Conservation (phyloP, 2,329 filamentous ascomycete species). For the Pyrenochaeta sp. region DNA sequence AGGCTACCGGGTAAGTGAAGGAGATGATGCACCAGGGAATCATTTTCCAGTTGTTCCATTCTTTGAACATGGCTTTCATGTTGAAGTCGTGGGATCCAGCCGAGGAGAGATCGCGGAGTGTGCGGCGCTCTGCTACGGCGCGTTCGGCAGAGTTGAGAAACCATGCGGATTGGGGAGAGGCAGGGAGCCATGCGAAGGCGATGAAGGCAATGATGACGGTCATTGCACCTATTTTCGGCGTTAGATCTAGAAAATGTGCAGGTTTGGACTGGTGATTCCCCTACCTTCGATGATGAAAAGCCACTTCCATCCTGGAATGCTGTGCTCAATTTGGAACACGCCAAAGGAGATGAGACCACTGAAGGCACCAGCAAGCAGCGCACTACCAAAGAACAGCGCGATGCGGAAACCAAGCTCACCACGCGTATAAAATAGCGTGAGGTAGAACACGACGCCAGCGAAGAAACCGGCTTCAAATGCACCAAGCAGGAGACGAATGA, state of each 20-base stretch:
- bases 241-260: neutral
- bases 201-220: slow-evolving; percentile 45
- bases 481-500: slow-evolving; percentile 30
- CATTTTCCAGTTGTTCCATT: slow-evolving; percentile 56
- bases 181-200: slow-evolving; percentile 48
- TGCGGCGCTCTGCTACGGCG: slow-evolving; percentile 53
- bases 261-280: neutral
- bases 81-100: slow-evolving; percentile 50
- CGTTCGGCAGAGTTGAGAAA: slow-evolving; percentile 50
- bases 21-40: slow-evolving; percentile 56
- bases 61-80: slow-evolving; percentile 53
- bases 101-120: slow-evolving; percentile 57
- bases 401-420: slow-evolving; percentile 55
- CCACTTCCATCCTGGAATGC: slow-evolving; percentile 59
- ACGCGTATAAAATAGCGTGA: slow-evolving; percentile 59
- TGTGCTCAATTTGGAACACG: slow-evolving; percentile 59
- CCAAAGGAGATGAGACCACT: slow-evolving; percentile 54
- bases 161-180: slow-evolving; percentile 46
- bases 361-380: slow-evolving; percentile 53
- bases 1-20: slow-evolving; percentile 60
- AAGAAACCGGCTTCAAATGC: slow-evolving; percentile 33
- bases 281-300: slow-evolving; percentile 54
- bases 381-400: slow-evolving; percentile 56
- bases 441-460: slow-evolving; percentile 63
- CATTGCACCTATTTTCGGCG: slow-evolving; percentile 20